Conservation (phyloP, 306 rosid species). For the Erythrophleum fordii region DNA sequence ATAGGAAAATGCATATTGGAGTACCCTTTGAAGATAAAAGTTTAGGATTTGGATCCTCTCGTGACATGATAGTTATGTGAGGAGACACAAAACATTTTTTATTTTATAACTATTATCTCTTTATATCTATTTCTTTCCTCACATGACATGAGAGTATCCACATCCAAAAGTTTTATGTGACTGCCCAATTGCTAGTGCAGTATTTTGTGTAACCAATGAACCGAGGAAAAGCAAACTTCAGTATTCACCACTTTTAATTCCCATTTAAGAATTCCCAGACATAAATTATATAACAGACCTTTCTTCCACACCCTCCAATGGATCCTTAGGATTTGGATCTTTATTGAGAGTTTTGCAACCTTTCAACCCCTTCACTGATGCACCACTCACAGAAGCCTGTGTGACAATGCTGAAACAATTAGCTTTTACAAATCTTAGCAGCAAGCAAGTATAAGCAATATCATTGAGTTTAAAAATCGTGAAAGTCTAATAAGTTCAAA, state of each 20-base stretch:
- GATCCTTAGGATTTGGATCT: conserved; percentile 89
- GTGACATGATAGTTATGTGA: background rate
- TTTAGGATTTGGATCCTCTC: background rate
- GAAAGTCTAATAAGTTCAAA: conserved; percentile 14
- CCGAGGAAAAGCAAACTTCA: conserved; percentile 26
- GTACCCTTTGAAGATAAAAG: background rate
- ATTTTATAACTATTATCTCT: too few relatives aligned
- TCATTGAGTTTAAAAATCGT: conserved; percentile 24
- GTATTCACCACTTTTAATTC: conserved; percentile 15
- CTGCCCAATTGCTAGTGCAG: conserved; percentile 22
- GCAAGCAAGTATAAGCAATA: conserved; percentile 6
- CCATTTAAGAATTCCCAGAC: background rate
- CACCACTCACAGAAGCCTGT: conserved; percentile 84
- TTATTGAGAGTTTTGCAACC: conserved; percentile 84
- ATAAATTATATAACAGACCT: conserved; percentile 55
- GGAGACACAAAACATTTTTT: too few relatives aligned
- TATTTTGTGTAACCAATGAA: conserved; percentile 31
- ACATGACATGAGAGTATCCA: background rate
- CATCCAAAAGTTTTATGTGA: background rate
- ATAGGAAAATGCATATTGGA: conserved; percentile 15
- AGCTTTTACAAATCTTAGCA: conserved; percentile 29
- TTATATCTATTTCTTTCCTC: background rate
- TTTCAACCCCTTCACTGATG: conserved; percentile 81
- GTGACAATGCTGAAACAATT: conserved; percentile 36
- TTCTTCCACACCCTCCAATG: conserved; percentile 87